Conservation (phyloP, 179 eudicot genomes). For the Beta macrorhiza region DNA sequence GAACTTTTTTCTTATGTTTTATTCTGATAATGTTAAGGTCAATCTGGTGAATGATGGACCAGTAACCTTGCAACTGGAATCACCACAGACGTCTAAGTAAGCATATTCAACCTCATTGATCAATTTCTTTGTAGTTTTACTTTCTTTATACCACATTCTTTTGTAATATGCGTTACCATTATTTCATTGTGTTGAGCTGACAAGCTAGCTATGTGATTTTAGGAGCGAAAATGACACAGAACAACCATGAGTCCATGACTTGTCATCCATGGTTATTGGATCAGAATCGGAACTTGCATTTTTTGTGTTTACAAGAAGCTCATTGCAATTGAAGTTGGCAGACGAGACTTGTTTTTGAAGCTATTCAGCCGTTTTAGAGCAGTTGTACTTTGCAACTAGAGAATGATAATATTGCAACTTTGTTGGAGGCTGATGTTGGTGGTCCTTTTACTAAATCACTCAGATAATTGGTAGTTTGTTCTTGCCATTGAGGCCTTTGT, state of each 20-base stretch:
- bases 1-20: slow-evolving; percentile 1
- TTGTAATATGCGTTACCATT: too few relatives aligned
- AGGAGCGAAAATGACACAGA: slow-evolving; percentile 38
- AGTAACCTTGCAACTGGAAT: slow-evolving; percentile 92
- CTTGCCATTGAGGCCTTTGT: too few relatives aligned
- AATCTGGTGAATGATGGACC: slow-evolving; percentile 94
- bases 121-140: not conserved
- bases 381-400: not conserved
- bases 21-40: slow-evolving; percentile 48
- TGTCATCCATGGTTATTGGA: not conserved
- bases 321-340: not conserved
- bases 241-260: slow-evolving; percentile 26
- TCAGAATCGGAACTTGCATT: not conserved
- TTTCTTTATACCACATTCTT: not conserved
- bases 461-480: too few relatives aligned
- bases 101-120: not conserved
- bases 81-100: slow-evolving; percentile 65
- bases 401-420: not conserved
- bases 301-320: not conserved
- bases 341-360: not conserved
- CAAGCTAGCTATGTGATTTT: slow-evolving; percentile 9
- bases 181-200: not conserved
- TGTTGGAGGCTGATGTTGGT: not conserved
- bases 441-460: not conserved
- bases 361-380: not conserved